These are phyloP conservation scores for Triticum aestivum DNA, from an alignment of 176 grass and related monocot genomes.

Conservation along the genomic window IWGSC_CS_RefSeq_v2.1 NC_057806.1:506181857-506182356, in stretches of 20 bases:
- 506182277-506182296: slow-evolving; percentile 33
- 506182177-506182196: slow-evolving; percentile 9
- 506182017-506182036: slow-evolving; percentile 32
- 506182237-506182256: slow-evolving; percentile 27
- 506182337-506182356: slow-evolving; percentile 55
- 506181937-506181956: slow-evolving; percentile 12
- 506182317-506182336: slow-evolving; percentile 67
- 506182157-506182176: slow-evolving; percentile 34
- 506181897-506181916: slow-evolving; percentile 7
- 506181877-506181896: not conserved
- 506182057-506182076: slow-evolving; percentile 39
- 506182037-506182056: slow-evolving; percentile 34
- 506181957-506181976: not conserved
- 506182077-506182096: slow-evolving; percentile 40
- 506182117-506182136: slow-evolving; percentile 17
- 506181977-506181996: not conserved
- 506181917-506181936: not conserved
- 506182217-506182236: slow-evolving; percentile 37
- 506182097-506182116: slow-evolving; percentile 40
- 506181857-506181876: not conserved
- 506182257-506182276: slow-evolving; percentile 20
- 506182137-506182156: slow-evolving; percentile 34
- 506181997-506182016: slow-evolving; percentile 15
- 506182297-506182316: slow-evolving; percentile 44
- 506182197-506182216: slow-evolving; percentile 18